Conservation (phyloP, 345 rosid genomes). For the Garcia nutans region DNA sequence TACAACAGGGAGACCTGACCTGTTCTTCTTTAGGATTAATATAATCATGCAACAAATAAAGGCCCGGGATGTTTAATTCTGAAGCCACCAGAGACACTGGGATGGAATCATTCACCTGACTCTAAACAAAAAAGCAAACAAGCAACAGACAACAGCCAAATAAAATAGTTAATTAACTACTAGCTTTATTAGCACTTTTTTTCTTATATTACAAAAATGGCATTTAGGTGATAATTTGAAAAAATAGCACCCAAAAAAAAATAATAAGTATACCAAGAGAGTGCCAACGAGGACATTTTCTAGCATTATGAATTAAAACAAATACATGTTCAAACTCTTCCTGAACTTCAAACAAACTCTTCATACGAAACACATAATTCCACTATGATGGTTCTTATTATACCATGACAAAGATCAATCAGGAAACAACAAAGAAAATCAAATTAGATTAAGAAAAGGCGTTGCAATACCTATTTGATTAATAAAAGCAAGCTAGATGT, state of each 20-base stretch:
- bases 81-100: conserved; percentile 54
- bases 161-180: not conserved
- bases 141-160: not conserved
- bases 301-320: not conserved
- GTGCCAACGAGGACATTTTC: not conserved
- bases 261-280: too few species aligned
- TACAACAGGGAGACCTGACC: conserved; percentile 37
- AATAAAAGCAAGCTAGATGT: not conserved
- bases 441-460: too few species aligned
- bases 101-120: conserved; percentile 42
- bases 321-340: not conserved
- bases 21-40: conserved; percentile 61
- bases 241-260: too few species aligned
- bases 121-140: conserved; percentile 13
- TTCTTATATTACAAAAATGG: not conserved
- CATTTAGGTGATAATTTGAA: too few species aligned
- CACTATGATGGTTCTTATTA: too few species aligned
- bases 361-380: too few species aligned
- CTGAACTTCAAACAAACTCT: too few species aligned
- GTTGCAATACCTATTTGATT: not conserved
- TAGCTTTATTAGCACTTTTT: not conserved
- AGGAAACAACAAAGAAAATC: too few species aligned
- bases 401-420: too few species aligned
- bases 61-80: conserved; percentile 79
- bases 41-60: conserved; percentile 62